These are phyloP conservation scores for Penicillium olsonii DNA, from an alignment of 2,329 filamentous ascomycete species.

Conservation along the genomic window DNA sequence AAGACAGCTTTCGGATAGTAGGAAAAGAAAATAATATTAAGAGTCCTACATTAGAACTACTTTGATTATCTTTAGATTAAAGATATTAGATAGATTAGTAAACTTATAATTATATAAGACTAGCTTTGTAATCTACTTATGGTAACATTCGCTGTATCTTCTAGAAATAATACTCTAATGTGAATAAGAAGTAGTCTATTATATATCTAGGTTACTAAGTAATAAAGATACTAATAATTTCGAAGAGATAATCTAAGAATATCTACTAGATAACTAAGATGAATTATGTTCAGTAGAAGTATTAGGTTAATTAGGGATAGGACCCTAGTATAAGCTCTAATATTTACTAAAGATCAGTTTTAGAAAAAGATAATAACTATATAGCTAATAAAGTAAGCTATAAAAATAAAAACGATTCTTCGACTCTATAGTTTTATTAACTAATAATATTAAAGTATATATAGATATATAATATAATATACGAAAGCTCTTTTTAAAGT, in stretches of 20 bases:
- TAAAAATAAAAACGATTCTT: constrained; percentile 14
- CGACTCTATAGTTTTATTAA: constrained; percentile 4
- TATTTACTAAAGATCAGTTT: constrained; percentile 9
- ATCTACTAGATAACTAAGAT: constrained; percentile 21
- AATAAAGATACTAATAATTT: constrained; percentile 19
- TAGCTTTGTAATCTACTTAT: constrained; percentile 13
- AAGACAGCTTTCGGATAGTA: constrained; percentile 21
- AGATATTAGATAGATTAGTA: neutral
- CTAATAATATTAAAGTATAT: neutral
- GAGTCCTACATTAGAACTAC: constrained; percentile 13
- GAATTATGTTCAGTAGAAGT: constrained; percentile 19
- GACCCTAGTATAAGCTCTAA: constrained; percentile 18
- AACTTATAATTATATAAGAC: constrained; percentile 20
- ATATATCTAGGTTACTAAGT: constrained; percentile 22
- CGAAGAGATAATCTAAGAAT: constrained; percentile 17
- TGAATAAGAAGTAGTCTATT: constrained; percentile 19
- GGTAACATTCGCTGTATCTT: constrained; percentile 11
- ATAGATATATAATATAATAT: neutral
- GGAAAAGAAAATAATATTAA: constrained; percentile 23
- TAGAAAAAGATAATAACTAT: constrained; percentile 20
- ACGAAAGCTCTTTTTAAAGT: neutral
- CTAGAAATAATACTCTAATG: constrained; percentile 14
- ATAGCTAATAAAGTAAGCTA: constrained; percentile 18
- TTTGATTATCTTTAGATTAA: constrained; percentile 16
- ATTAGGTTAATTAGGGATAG: constrained; percentile 25